phyloP scores from a whole-genome alignment of 2,329 filamentous ascomycete species.

The Chalaropsis ovoidea region DNA sequence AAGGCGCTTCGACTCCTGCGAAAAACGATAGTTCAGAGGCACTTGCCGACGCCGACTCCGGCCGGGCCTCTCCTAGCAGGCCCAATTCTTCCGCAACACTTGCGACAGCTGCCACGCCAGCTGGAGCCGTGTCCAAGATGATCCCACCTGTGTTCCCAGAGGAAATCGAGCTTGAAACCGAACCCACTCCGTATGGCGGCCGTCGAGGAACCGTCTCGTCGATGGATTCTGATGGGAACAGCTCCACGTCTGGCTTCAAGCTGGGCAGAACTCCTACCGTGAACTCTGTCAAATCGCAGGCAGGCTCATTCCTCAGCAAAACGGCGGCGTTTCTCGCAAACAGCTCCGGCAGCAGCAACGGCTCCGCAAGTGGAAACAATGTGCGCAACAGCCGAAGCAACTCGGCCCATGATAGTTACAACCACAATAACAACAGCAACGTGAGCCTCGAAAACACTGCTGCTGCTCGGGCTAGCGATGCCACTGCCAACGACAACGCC shows the following conservation, averaged over 20 bases:
- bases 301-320: conserved; percentile 23
- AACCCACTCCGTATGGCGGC: conserved; percentile 23
- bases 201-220: conserved; percentile 24
- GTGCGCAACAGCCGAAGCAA: conserved; percentile 2
- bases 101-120: not conserved
- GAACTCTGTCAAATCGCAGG: conserved; percentile 22
- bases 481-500: not conserved
- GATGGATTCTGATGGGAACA: conserved; percentile 20
- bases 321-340: conserved; percentile 15
- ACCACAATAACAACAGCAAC: conserved; percentile 26
- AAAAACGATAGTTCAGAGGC: conserved; percentile 12
- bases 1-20: not conserved
- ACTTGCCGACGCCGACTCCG: conserved; percentile 14
- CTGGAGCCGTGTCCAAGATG: conserved; percentile 15
- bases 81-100: not conserved
- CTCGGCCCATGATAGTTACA: not conserved
- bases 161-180: conserved; percentile 21
- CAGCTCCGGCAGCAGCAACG: conserved; percentile 12
- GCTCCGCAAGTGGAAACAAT: conserved; percentile 7
- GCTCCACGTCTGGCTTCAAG: conserved; percentile 9
- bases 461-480: not conserved
- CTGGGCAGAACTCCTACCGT: conserved; percentile 16
- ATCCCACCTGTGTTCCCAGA: conserved; percentile 21
- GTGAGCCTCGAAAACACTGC: conserved; percentile 22
- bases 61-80: conserved; percentile 13